phyloP scores from a whole-genome alignment of 2,329 filamentous ascomycete species.

The Pseudodiploospora longispora region DNA sequence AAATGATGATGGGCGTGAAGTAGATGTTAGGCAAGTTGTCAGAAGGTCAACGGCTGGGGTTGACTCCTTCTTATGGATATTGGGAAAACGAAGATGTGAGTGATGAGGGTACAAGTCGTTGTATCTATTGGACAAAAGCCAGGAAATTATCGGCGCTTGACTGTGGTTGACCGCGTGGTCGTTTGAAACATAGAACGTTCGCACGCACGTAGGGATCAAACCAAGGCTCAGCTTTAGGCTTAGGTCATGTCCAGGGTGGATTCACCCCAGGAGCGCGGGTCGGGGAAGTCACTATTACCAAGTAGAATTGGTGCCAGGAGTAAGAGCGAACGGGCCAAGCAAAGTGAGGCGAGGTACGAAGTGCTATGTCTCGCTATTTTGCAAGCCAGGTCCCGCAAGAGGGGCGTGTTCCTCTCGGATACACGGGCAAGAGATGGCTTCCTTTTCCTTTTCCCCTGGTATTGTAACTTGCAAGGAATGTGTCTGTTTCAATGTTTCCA shows the following conservation, averaged over 20 bases:
- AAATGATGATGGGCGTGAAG: no score
- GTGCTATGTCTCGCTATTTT: conserved; percentile 1
- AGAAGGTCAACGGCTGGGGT: no score
- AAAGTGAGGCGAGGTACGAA: not conserved
- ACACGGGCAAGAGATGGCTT: not conserved
- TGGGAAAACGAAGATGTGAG: no score
- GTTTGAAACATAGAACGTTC: conserved; percentile 4
- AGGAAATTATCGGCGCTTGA: no score
- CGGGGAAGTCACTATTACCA: not conserved
- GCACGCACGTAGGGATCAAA: not conserved
- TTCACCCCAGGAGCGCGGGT: conserved; percentile 2
- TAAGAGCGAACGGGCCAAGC: not conserved
- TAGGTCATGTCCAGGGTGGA: not conserved
- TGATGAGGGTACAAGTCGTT: no score
- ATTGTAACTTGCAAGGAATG: no score
- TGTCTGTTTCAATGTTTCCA: no score
- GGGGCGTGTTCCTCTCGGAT: not conserved
- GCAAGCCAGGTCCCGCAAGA: not conserved
- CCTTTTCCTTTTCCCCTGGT: no score
- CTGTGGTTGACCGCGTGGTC: not conserved
- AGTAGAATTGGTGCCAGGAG: conserved; percentile 1
- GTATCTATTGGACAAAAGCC: no score
- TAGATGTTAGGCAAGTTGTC: no score
- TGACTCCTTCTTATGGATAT: no score
- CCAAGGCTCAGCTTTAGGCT: not conserved